Evolutionary conservation across 345 rosid species (phyloP), one percentile per base, ranked within the genome.

Genomic region (Nephelium lappaceum): DNA sequence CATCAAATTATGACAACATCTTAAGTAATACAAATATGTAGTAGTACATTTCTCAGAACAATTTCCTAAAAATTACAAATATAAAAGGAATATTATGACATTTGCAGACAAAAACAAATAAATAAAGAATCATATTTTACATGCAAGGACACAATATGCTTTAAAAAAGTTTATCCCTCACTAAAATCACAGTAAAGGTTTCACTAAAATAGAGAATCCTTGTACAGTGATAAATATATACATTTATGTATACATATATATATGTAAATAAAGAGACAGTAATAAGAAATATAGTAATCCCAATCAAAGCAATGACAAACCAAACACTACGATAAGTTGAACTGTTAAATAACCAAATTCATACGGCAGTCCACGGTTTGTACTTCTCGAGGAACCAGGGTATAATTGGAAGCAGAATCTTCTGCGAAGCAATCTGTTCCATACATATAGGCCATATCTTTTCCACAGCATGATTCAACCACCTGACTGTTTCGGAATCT

Each of bases 361-460:
- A 64, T 83, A 96, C 99, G 51, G 93, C 97, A 5, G 97, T 94
- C 99, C 99, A 96, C 4, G 99, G 99, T 84, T 92, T 93, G 86
- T 93, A 96, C 90, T 94, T 96, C 24, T 91, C 92, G 83, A 96
- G 79, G 90, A 96, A 96, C 99, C 98, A 96, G 75, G 98, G 99
- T 71, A 91, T 90, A 62, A 96, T 92, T 15, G 99, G 99, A 72
- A 93, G 92, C 80, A 96, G 86, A 84, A 96, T 86, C 88, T 88
- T 93, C 87, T 96, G 97, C 3, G 99, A 94, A 41, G 89, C 88
- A 75, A 96, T 93, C 74, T 89, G 92, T 81, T 96, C 98, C 94
- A 96, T 85, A 79, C 98, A 94, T 43, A 96, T 79, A 4, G 98
- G 98, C 99, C 99, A 96, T 68, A 94, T 87, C 87, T 91, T 91